These are phyloP conservation scores for Phytomonas sp. DNA, from an alignment of 208 protist species.

Conservation along the genomic window DNA sequence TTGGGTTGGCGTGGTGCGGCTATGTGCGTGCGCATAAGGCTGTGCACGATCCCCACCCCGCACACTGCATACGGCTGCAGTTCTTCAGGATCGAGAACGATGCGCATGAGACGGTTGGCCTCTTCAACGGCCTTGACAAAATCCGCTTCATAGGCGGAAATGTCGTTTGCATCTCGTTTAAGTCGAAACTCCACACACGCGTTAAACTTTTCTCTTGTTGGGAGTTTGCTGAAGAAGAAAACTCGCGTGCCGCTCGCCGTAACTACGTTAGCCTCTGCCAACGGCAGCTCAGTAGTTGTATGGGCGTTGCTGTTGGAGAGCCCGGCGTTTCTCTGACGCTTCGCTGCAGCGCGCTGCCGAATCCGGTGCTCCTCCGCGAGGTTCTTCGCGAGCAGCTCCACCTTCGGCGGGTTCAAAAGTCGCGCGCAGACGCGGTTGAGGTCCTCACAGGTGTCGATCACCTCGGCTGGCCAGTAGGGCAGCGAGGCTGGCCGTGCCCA, in stretches of 20 bases:
- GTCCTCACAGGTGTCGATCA: constrained; percentile 41
- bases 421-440: constrained; percentile 50
- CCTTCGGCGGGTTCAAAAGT: constrained; percentile 43
- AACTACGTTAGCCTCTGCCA: constrained; percentile 28
- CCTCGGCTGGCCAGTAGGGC: constrained; percentile 84
- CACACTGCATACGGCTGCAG: constrained; percentile 67
- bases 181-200: constrained; percentile 61
- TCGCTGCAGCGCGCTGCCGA: constrained; percentile 10
- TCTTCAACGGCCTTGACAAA: constrained; percentile 63
- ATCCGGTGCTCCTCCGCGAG: constrained; percentile 26
- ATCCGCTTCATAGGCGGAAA: constrained; percentile 58
- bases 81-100: constrained; percentile 57
- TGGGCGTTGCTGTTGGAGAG: not conserved
- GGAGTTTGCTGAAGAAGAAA: constrained; percentile 83
- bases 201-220: constrained; percentile 58
- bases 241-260: constrained; percentile 42
- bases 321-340: constrained; percentile 4
- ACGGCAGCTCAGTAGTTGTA: not conserved
- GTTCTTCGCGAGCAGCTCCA: constrained; percentile 30
- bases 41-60: constrained; percentile 78
- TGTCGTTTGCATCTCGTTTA: constrained; percentile 47
- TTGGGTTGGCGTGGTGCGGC: constrained; percentile 76
- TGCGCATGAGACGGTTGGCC: constrained; percentile 63
- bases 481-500: constrained; percentile 66
- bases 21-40: constrained; percentile 76